These are phyloP conservation scores for Backusella luteola DNA, from an alignment of 192 early-diverging fungal species.

Conservation along the genomic window DNA sequence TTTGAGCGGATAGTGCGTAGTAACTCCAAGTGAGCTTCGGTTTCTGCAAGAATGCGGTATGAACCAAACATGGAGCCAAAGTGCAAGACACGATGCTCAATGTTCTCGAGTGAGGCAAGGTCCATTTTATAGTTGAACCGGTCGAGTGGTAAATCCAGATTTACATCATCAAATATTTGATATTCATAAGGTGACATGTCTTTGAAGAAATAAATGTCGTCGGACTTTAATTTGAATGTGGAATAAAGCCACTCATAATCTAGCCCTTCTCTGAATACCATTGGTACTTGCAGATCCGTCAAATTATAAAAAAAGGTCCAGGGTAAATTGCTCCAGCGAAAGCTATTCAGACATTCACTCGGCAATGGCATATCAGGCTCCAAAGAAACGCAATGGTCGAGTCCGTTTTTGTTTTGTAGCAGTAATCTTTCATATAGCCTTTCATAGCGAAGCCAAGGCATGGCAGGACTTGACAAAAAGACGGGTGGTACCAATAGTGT, in stretches of 20 bases:
- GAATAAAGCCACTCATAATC: conserved; percentile 49
- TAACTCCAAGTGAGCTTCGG: conserved; percentile 37
- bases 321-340: conserved; percentile 49
- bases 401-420: conserved; percentile 51
- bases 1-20: conserved; percentile 36
- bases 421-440: conserved; percentile 49
- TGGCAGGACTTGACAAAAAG: conserved; percentile 50
- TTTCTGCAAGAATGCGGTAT: conserved; percentile 45
- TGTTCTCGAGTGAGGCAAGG: conserved; percentile 34
- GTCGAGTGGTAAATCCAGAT: conserved; percentile 28
- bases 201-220: conserved; percentile 45
- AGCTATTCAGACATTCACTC: conserved; percentile 53
- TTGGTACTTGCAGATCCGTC: conserved; percentile 33
- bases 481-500: conserved; percentile 51
- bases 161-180: conserved; percentile 48
- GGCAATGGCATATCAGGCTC: conserved; percentile 41
- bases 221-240: conserved; percentile 40
- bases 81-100: conserved; percentile 46
- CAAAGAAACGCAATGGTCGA: conserved; percentile 47
- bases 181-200: conserved; percentile 55
- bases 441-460: conserved; percentile 49
- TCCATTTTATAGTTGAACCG: conserved; percentile 40
- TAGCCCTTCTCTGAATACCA: conserved; percentile 40
- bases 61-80: conserved; percentile 55
- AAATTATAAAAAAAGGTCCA: conserved; percentile 58